Conservation (phyloP, 1,139 yeast species). For the Nadsonia starkeyi-henricii region DNA sequence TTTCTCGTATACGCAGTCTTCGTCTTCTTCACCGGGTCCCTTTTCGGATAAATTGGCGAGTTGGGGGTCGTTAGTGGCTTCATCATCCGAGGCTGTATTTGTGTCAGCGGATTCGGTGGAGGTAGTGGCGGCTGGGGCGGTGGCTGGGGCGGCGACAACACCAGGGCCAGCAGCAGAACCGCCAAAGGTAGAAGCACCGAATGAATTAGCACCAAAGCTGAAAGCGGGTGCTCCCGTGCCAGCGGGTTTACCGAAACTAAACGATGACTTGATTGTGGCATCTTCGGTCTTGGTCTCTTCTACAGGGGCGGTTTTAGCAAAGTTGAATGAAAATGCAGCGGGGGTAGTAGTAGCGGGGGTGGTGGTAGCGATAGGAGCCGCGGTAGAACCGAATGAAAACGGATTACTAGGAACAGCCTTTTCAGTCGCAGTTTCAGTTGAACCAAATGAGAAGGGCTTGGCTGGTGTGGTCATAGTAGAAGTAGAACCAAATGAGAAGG, state of each 20-base stretch:
- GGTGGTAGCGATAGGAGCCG: too few species aligned
- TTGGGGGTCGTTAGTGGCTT: slow-evolving; percentile 18
- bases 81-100: slow-evolving; percentile 11
- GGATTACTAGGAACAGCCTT: slow-evolving; percentile 3
- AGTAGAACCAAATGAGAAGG: slow-evolving; percentile 17
- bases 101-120: too few species aligned
- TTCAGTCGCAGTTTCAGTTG: slow-evolving; percentile 2
- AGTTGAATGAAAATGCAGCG: slow-evolving; percentile 4
- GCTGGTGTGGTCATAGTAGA: slow-evolving; percentile 5
- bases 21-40: slow-evolving; percentile 80
- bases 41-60: slow-evolving; percentile 25
- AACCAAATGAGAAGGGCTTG: slow-evolving; percentile 11
- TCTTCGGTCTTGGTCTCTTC: slow-evolving; percentile 6
- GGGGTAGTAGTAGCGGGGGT: too few species aligned
- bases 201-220: not conserved
- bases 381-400: slow-evolving; percentile 13
- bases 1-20: slow-evolving; percentile 47
- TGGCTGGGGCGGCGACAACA: too few species aligned
- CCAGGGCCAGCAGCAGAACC: too few species aligned
- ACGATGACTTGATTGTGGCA: slow-evolving; percentile 7
- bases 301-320: slow-evolving; percentile 3
- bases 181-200: not conserved
- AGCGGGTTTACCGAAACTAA: not conserved
- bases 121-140: too few species aligned
- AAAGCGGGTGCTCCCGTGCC: too few species aligned